A percentile compares a stretch with the other conserved stretches of the same genome.
Evolutionary conservation across 78 protist species (phyloP).

Genomic region (Cyanophora paradoxa): DNA sequence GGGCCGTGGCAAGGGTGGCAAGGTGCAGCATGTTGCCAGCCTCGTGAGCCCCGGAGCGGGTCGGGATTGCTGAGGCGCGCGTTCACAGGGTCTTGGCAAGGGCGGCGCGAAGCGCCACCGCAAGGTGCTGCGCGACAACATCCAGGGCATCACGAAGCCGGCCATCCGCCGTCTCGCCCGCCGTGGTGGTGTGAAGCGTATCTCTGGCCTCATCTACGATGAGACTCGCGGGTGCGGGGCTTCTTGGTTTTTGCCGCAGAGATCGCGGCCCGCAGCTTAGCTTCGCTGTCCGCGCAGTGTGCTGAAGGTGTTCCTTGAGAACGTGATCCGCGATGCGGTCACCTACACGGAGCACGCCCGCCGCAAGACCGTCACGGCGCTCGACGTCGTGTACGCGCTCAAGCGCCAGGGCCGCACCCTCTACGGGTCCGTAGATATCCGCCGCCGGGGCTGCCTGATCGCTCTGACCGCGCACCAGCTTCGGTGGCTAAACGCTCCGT

Average conservation of each 20-base stretch:
- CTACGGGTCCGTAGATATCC: constrained; percentile 94
- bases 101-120: constrained; percentile 93
- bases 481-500: constrained; percentile 43
- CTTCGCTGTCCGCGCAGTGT: constrained; percentile 27
- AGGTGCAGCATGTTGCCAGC: too few relatives aligned
- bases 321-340: constrained; percentile 85
- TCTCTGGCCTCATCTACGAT: constrained; percentile 91
- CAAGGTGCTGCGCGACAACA: constrained; percentile 83
- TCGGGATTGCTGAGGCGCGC: too few relatives aligned
- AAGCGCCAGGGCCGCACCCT: constrained; percentile 92
- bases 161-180: constrained; percentile 93
- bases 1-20: constrained; percentile 91
- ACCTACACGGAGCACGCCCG: constrained; percentile 94
- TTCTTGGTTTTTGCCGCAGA: not conserved
- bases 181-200: constrained; percentile 93
- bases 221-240: constrained; percentile 68
- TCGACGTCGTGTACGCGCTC: constrained; percentile 93
- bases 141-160: constrained; percentile 93
- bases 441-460: too few relatives aligned
- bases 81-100: constrained; percentile 94
- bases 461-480: too few relatives aligned
- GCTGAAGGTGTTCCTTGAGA: constrained; percentile 76
- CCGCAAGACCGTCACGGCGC: constrained; percentile 92
- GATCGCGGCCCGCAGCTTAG: not conserved
- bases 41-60: too few relatives aligned